Base-by-base conservation (phyloP, 768 basidiomycete genomes). In the Xanthoconium stramineum region DNA sequence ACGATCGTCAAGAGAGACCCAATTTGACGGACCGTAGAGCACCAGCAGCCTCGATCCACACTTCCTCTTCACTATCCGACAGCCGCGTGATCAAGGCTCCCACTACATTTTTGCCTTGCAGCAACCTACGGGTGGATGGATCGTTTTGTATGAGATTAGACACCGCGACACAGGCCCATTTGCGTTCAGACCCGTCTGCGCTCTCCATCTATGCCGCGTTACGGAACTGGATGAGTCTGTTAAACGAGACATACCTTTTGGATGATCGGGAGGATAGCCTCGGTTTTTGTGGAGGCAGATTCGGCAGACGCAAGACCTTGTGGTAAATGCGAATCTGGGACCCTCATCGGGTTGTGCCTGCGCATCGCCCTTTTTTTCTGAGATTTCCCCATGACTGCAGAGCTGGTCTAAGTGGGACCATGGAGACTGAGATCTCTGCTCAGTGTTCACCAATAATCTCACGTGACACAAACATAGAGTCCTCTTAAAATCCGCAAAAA, bases 151-250 rank as follows among this genome's bases (percentile, higher is more conserved):
- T 96, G 47, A 98, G 76, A 70, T 92, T 96, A 12, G 91, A 94
- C n/a, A 96, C 89, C 1, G 94, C 94, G 24, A 94, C 93, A 69
- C 94, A 96, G 5, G 94, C 93, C 94, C 93, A 97, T 69, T 92
- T 91, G 51, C 95, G 83, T 61, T 98, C 95, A 2, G 80, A 74
- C 9, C 81, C 78, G 62, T 96, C 92, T 6, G 83, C 63, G 69
- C 86, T 85, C 64, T 85, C 83, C 80, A 94, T 85, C 90, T 92
- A 61, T 15, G 29, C 46, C 46, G 47, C 44, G 56, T 53, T 30
- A 39, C 40, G 45, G 49, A 47, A 32, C 53, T 42, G 44, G 50
- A 17, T 29, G 50, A 20, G 11, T 39, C 5, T 29, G 33, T 33
- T 29, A 57, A 33, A 19, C 20, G 33, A 67, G 53, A 54, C 48